Base-by-base conservation (phyloP, 345 rosid species). In the Eucalyptus curtisii region DNA sequence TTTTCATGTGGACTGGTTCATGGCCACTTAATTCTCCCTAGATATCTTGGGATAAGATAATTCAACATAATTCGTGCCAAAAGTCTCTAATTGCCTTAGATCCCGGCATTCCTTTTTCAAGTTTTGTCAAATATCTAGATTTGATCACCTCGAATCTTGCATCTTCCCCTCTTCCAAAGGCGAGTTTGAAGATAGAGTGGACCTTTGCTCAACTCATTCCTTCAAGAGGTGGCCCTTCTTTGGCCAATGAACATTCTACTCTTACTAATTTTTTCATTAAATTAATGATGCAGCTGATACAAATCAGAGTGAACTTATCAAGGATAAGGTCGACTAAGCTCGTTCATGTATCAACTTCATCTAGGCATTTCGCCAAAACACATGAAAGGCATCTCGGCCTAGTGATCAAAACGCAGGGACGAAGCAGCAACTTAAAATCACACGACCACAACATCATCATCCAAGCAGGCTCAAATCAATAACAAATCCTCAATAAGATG, bases 321-420 rank as follows among this genome's bases (percentile, higher is more conserved):
- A 52, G 8, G 2, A 17, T 0, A 17, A 17, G 55, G 24, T 52
- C 24, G 59, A 55, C 27, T 55, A 48, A n/a, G n/a, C n/a, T n/a
- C n/a, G n/a, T n/a, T n/a, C 8, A 4, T 48, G 44, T 42, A 42
- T 42, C 48, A 45, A 45, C 48, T 10, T 45, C 48, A 45, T 49
- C 16, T 49, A 49, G 16, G 50, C 50, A 49, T 49, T 49, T 49
- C 2, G 2, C 1, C 16, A 13, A 48, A 42, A 49, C 50, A 4
- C 0, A 1, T 13, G 50, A 0, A 16, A 4, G 16, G 50, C 50
- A 49, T 49, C 16, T 49, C 16, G 0, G 50, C 50, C 13, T 49
- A 49, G 16, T 13, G 6, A 49, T 49, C 6, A 49, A 49, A 49
- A 49, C 16, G 16, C 50, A 49, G 0, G 50, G 6, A 49, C 16